Evolutionary conservation across 176 grass and related monocot species (phyloP), one percentile per base, ranked within the genome.

Genomic region (Triticum urartu): DNA sequence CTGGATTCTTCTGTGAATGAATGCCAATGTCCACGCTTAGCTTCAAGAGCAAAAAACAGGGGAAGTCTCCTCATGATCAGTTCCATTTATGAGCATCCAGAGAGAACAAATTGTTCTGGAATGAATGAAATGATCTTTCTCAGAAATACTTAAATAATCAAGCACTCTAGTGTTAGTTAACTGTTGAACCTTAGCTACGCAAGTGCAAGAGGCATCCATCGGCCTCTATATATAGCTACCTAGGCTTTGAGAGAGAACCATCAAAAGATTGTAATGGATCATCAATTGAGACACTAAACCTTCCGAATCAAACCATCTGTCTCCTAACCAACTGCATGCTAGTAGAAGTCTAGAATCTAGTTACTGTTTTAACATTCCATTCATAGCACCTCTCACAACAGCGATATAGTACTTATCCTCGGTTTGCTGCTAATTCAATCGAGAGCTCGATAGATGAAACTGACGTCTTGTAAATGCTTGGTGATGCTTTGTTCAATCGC

Each of bases 291-390:
- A 83, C 71, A 85, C 25, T 54, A 38, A 79, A 48, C 67, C 18
- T 80, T 81, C 47, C 34, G 24, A 65, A 81, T 76, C 78, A 22
- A 86, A 69, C 68, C 48, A 68, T 81, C 18, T 68, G 15, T 77
- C 68, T 75, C 56, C 82, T 73, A 89, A 73, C 36, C 6, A 30
- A 61, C 17, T 15, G 33, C 18, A 6, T 21, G 17, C n/a, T 59
- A 60, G 32, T 9, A n/a, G 5, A 45, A 13, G 70, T 74, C 38
- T 74, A 79, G 74, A 35, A 60, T 58, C 59, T 89, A 83, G 56
- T 61, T 67, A 82, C 61, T 39, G 40, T 38, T 76, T 13, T 22
- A 12, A 33, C 25, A 83, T 77, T 47, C 40, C 61, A 28, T 68
- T 68, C 68, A 81, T 40, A 21, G 2, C 32, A 42, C 87, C 22